Percentiles rank a stretch among this genome's conserved stretches.
These are phyloP conservation scores for Fulvia fulva DNA, from an alignment of 2,329 filamentous ascomycete genomes.

Conservation along the genomic window DNA sequence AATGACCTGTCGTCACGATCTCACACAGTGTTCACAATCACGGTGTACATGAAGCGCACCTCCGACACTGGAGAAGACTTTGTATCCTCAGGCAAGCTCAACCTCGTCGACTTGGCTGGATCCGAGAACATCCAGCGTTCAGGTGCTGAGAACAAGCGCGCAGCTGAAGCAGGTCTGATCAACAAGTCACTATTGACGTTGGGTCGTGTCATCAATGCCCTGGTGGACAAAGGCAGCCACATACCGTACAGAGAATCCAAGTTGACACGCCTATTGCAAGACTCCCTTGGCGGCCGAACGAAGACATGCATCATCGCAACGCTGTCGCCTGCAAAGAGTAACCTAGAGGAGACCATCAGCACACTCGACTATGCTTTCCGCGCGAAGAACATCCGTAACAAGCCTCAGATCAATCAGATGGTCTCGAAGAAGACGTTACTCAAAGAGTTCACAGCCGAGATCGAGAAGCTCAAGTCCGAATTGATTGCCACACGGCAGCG, in stretches of 20 bases:
- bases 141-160: slow-evolving; percentile 95
- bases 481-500: slow-evolving; percentile 87
- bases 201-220: slow-evolving; percentile 92
- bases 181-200: slow-evolving; percentile 96
- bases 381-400: slow-evolving; percentile 97
- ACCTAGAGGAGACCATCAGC: slow-evolving; percentile 95
- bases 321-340: slow-evolving; percentile 88
- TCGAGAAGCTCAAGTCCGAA: slow-evolving; percentile 91
- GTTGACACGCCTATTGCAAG: slow-evolving; percentile 88
- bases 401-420: slow-evolving; percentile 88
- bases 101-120: slow-evolving; percentile 91
- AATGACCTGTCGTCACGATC: slow-evolving; percentile 96
- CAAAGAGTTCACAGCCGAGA: slow-evolving; percentile 84
- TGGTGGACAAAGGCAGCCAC: slow-evolving; percentile 84
- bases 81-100: slow-evolving; percentile 86
- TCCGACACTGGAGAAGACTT: slow-evolving; percentile 84
- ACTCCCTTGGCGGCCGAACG: slow-evolving; percentile 89
- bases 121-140: slow-evolving; percentile 98
- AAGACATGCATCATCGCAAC: slow-evolving; percentile 99
- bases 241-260: slow-evolving; percentile 96
- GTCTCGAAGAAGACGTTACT: slow-evolving; percentile 91
- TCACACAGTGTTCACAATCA: slow-evolving; percentile 96
- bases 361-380: slow-evolving; percentile 97
- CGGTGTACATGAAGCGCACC: slow-evolving; percentile 78
- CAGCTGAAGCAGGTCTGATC: slow-evolving; percentile 90